Evolutionary conservation across 108 stramenopile species (phyloP).

Genomic region (Nannochloropsis gaditana): DNA sequence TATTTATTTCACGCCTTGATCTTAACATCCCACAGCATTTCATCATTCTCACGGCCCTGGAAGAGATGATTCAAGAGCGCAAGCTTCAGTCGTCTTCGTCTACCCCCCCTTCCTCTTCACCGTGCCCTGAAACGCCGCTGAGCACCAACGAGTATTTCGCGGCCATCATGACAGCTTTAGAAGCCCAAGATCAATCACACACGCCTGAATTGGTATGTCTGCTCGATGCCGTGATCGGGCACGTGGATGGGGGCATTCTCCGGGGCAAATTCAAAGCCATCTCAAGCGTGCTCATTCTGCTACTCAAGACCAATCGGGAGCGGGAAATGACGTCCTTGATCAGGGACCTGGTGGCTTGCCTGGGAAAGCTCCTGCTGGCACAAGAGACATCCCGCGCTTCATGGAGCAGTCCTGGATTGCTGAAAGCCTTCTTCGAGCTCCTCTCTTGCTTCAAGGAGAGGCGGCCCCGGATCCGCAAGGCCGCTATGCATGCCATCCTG

Average conservation of each 20-base stretch:
- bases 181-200: slow-evolving; percentile 41
- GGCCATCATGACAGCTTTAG: slow-evolving; percentile 38
- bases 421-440: slow-evolving; percentile 29
- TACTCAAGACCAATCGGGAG: slow-evolving; percentile 32
- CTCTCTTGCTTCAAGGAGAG: slow-evolving; percentile 36
- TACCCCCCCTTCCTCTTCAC: not conserved
- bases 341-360: slow-evolving; percentile 29
- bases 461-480: slow-evolving; percentile 40
- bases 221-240: slow-evolving; percentile 35
- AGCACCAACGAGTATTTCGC: slow-evolving; percentile 44
- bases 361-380: slow-evolving; percentile 31
- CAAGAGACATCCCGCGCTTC: slow-evolving; percentile 27
- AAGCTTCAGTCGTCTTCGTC: not conserved
- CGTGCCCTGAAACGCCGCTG: not conserved
- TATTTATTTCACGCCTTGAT: too few relatives aligned
- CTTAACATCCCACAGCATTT: not conserved
- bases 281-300: slow-evolving; percentile 23
- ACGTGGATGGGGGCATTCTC: slow-evolving; percentile 28
- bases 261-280: slow-evolving; percentile 33
- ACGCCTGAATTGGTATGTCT: slow-evolving; percentile 40
- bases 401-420: slow-evolving; percentile 40
- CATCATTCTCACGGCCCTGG: not conserved
- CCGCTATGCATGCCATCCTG: slow-evolving; percentile 33
- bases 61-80: not conserved
- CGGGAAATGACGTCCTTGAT: slow-evolving; percentile 22